These are phyloP conservation scores for Leccinum fallax DNA, from an alignment of 1,284 basidiomycete species.

Conservation along the genomic window DNA sequence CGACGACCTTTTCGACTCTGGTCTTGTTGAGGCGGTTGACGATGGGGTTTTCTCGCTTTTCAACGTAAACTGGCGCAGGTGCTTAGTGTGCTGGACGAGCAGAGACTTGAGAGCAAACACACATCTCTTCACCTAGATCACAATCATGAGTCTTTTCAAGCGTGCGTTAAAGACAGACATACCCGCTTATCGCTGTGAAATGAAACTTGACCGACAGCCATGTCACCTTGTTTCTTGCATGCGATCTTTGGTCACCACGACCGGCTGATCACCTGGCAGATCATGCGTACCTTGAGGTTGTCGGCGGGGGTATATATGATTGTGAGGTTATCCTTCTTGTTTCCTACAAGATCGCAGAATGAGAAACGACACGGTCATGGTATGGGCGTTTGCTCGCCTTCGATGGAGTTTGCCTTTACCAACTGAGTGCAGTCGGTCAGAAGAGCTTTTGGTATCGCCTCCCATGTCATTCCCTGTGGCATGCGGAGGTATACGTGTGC, in stretches of 20 bases:
- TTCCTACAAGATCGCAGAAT: conserved; percentile 56
- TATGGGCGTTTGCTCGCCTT: conserved; percentile 57
- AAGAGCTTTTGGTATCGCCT: conserved; percentile 79
- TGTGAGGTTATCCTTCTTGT: conserved; percentile 93
- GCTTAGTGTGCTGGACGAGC: conserved; percentile 4
- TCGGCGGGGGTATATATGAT: conserved; percentile 93
- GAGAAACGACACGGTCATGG: neutral
- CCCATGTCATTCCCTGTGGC: conserved; percentile 81
- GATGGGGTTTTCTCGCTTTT: conserved; percentile 84
- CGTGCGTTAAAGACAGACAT: conserved; percentile 15
- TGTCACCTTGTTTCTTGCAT: conserved; percentile 89
- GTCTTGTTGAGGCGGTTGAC: conserved; percentile 97
- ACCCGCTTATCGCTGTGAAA: conserved; percentile 92
- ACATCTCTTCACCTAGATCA: conserved; percentile 76
- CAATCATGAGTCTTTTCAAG: neutral
- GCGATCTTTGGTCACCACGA: conserved; percentile 7
- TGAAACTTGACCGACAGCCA: conserved; percentile 94
- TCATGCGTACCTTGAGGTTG: conserved; percentile 75
- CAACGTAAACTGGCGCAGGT: conserved; percentile 62
- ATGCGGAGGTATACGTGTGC: conserved; percentile 95
- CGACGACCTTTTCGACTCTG: conserved; percentile 81
- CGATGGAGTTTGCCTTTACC: conserved; percentile 97
- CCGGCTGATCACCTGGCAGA: neutral
- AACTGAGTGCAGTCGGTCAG: conserved; percentile 90
- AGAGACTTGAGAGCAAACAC: conserved; percentile 16